A percentile compares a stretch with the other conserved stretches of the same genome.
phyloP scores from a whole-genome alignment of 306 rosid species.

The Glycine soja region DNA sequence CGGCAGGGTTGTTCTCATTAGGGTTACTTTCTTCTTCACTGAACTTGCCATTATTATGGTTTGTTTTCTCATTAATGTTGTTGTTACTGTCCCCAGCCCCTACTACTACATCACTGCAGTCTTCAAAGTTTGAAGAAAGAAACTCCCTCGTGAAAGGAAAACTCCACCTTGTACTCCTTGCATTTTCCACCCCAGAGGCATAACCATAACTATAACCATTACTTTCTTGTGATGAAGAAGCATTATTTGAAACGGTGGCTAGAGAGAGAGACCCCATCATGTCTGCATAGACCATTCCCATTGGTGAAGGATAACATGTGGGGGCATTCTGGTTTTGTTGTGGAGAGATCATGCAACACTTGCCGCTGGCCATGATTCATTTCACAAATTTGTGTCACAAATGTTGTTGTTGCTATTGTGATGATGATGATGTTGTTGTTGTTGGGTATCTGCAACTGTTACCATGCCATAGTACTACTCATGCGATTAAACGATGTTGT shows the following conservation, averaged over 20 bases:
- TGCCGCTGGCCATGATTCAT: slow-evolving; percentile 58
- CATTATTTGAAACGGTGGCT: slow-evolving; percentile 34
- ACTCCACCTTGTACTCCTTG: slow-evolving; percentile 43
- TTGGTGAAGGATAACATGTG: slow-evolving; percentile 23
- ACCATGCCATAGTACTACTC: slow-evolving; percentile 40
- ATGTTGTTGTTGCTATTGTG: neutral
- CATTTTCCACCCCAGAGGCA: too few species aligned
- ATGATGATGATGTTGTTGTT: too few species aligned
- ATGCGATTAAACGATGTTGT: neutral
- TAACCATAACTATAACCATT: slow-evolving; percentile 24
- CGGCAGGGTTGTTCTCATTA: slow-evolving; percentile 45
- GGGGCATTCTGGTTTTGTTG: slow-evolving; percentile 51
- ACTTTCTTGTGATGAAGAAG: slow-evolving; percentile 57
- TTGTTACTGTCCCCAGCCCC: slow-evolving; percentile 12
- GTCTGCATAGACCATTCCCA: slow-evolving; percentile 67
- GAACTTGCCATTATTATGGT: neutral
- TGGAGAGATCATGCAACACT: slow-evolving; percentile 48
- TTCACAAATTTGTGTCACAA: slow-evolving; percentile 45
- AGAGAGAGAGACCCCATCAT: slow-evolving; percentile 72
- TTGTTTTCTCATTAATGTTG: slow-evolving; percentile 33
- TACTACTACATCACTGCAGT: slow-evolving; percentile 23
- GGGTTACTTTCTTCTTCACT: slow-evolving; percentile 50
- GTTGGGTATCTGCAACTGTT: slow-evolving; percentile 40
- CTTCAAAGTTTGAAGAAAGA: slow-evolving; percentile 55
- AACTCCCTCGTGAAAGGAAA: slow-evolving; percentile 59